Conservation (phyloP, 1,284 basidiomycete genomes). For the Sporisorium exsertum region DNA sequence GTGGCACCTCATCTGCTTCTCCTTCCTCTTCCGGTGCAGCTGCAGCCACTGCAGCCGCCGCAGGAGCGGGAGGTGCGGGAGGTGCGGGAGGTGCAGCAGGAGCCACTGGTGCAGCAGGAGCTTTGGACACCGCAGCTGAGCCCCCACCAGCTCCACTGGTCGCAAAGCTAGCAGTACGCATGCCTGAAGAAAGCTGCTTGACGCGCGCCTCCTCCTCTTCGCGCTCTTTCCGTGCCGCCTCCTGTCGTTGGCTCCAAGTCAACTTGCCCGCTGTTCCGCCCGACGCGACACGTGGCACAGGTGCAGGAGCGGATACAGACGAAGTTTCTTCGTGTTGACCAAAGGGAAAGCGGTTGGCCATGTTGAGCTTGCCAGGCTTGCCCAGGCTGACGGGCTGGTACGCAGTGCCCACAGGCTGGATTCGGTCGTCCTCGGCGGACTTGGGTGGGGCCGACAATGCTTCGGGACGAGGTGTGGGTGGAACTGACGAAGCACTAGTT, state of each 20-base stretch:
- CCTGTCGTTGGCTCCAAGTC: conserved; percentile 68
- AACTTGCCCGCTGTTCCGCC: conserved; percentile 59
- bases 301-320: conserved; percentile 33
- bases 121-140: conserved; percentile 15
- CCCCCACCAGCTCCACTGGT: conserved; percentile 16
- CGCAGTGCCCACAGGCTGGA: conserved; percentile 66
- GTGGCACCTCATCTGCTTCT: conserved; percentile 11
- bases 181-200: conserved; percentile 29
- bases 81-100: conserved; percentile 40
- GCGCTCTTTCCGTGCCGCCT: conserved; percentile 58
- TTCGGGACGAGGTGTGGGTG: conserved; percentile 37
- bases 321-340: conserved; percentile 37
- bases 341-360: conserved; percentile 64
- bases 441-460: conserved; percentile 40
- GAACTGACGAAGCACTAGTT: conserved; percentile 13
- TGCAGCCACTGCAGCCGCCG: conserved; percentile 5
- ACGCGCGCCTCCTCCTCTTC: conserved; percentile 59
- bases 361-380: conserved; percentile 66
- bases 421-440: conserved; percentile 63
- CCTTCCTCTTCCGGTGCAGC: conserved; percentile 6
- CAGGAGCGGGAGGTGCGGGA: conserved; percentile 45
- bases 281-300: conserved; percentile 27
- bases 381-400: conserved; percentile 65
- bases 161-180: conserved; percentile 41
- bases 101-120: conserved; percentile 36